Evolutionary conservation across 208 protist genomes (phyloP), one percentile per base, ranked within the genome.

Genomic region (Entamoeba invadens): DNA sequence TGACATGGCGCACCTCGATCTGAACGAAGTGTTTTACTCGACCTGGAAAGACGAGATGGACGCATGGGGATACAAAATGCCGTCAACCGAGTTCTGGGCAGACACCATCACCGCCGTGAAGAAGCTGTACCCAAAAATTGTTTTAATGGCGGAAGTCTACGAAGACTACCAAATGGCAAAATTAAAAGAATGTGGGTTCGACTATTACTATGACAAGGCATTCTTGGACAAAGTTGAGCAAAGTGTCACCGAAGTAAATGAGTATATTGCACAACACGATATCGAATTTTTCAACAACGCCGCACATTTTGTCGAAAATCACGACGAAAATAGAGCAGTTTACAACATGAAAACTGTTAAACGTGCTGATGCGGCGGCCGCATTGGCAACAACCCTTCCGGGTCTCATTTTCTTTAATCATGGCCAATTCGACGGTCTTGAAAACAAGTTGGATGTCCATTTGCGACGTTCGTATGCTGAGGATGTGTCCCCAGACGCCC

Each of bases 191-290:
- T 68, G 94, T n/a, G 96, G 96, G 0, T 97, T 97, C 72, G 96
- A 97, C 31, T 97, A 94, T 92, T 95, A 95, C 35, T 97, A 97
- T 47, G 96, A 97, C 57, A 97, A 97, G 42, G 91, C 93, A 91
- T 47, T 97, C 3, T 96, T 96, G 45, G 95, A 97, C 87, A 91
- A 57, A 45, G 77, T 42, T 8, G 44, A 72, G 12, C 6, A 2
- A 38, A 42, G 45, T n/a, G 4, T 46, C 1, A 25, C 42, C 14
- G 31, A 95, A 42, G 21, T 42, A 44, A 12, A 77, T 6, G 16
- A 16, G 0, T 45, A 72, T 44, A 45, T 45, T 14, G 10, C 44
- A 31, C 45, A 93, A 31, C 16, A 44, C 3, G 12, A 4, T 45
- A 4, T 45, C 4, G 44, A 87, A 45, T 95, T 94, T 42, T 93